A percentile compares a stretch with the other conserved stretches of the same genome.
Conservation (phyloP, 371 early-diverging fungal species). For the Mucor lusitanicus region DNA sequence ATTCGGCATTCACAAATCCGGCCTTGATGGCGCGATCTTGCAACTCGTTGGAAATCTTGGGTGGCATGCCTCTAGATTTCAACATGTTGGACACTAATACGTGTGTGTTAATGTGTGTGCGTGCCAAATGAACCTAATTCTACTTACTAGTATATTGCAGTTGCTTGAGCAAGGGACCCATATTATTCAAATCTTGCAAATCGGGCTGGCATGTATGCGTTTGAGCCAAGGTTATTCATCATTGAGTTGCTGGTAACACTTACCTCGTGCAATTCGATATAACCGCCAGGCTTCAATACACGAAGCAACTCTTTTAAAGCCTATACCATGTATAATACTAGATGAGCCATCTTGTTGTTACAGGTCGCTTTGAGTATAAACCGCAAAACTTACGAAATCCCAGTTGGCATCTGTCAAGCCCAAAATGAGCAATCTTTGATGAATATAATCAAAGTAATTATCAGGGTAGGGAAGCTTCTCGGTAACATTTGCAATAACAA, state of each 20-base stretch:
- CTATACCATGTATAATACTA: neutral
- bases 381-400: slow-evolving; percentile 1
- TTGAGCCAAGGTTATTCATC: neutral
- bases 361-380: too few species aligned
- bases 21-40: slow-evolving; percentile 6
- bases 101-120: neutral
- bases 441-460: slow-evolving; percentile 26
- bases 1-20: neutral
- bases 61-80: slow-evolving; percentile 4
- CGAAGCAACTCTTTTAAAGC: slow-evolving; percentile 1
- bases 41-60: slow-evolving; percentile 12
- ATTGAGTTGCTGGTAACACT: neutral
- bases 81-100: neutral
- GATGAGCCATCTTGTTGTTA: neutral
- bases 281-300: slow-evolving; percentile 51
- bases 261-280: slow-evolving; percentile 52
- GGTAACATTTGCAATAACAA: slow-evolving; percentile 17
- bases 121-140: too few species aligned
- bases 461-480: slow-evolving; percentile 22
- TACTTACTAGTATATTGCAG: slow-evolving; percentile 1
- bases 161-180: neutral
- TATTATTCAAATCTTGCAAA: neutral
- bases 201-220: neutral
- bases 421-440: slow-evolving; percentile 14
- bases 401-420: slow-evolving; percentile 12